Evolutionary conservation across 2,329 filamentous ascomycete genomes (phyloP).

Genomic region (Cercospora berteroae): DNA sequence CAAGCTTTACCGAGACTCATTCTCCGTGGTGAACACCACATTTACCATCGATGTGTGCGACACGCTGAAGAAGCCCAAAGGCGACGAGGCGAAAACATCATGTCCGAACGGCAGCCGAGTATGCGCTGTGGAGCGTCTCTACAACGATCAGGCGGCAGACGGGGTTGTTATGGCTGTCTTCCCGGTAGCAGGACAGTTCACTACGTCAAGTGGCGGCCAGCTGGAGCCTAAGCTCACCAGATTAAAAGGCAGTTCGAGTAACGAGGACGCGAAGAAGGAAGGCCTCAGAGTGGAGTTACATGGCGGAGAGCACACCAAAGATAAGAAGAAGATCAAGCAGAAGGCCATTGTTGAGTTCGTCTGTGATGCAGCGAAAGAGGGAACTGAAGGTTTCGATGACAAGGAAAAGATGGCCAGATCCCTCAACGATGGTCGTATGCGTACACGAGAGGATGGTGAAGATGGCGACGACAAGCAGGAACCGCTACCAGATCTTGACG

Average conservation of each 20-base stretch:
- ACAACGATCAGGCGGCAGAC: conserved; percentile 49
- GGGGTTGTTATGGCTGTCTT: conserved; percentile 58
- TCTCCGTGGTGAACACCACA: conserved; percentile 66
- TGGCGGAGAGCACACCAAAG: conserved; percentile 56
- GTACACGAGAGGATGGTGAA: conserved; percentile 37
- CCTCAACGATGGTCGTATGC: conserved; percentile 54
- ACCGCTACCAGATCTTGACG: conserved; percentile 44
- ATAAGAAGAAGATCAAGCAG: conserved; percentile 69
- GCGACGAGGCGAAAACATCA: conserved; percentile 50
- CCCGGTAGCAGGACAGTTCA: conserved; percentile 72
- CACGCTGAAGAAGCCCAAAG: conserved; percentile 61
- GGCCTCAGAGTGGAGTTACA: conserved; percentile 69
- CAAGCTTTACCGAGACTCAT: conserved; percentile 48
- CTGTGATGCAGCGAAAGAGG: conserved; percentile 70
- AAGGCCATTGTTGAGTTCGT: conserved; percentile 80
- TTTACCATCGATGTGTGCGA: conserved; percentile 78
- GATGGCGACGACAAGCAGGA: conserved; percentile 37
- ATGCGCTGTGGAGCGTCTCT: conserved; percentile 68
- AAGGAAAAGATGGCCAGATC: conserved; percentile 53
- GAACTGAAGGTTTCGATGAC: conserved; percentile 67
- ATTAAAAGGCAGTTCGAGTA: conserved; percentile 63
- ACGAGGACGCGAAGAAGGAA: conserved; percentile 65
- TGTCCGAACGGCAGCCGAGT: conserved; percentile 72
- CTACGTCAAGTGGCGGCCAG: conserved; percentile 54
- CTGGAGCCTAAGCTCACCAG: conserved; percentile 66